Evolutionary conservation across 164 flowering plant genomes (phyloP).

Genomic region (Nymphaea colorata): DNA sequence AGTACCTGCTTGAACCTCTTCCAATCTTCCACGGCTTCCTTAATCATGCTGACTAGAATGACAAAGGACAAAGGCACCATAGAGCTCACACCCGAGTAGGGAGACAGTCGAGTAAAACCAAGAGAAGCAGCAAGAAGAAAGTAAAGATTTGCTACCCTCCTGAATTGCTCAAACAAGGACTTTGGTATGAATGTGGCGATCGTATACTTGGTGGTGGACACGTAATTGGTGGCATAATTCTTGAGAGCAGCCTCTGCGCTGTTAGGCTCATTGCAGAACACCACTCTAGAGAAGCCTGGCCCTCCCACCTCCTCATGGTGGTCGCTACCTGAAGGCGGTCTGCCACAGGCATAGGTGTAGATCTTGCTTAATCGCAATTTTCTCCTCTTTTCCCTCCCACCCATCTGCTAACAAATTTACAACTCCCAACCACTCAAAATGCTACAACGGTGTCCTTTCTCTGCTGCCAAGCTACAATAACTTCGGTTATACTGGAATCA

Average conservation of each 20-base stretch:
- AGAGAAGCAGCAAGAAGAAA: constrained; percentile 48
- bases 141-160: constrained; percentile 71
- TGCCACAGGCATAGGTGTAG: constrained; percentile 42
- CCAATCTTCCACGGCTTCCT: constrained; percentile 78
- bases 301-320: constrained; percentile 63
- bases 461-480: background rate
- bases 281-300: constrained; percentile 70
- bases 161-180: constrained; percentile 76
- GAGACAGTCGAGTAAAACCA: constrained; percentile 61
- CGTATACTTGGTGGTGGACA: constrained; percentile 67
- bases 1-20: constrained; percentile 56
- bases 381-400: constrained; percentile 25
- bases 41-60: constrained; percentile 63
- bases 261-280: constrained; percentile 55
- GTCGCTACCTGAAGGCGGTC: constrained; percentile 25
- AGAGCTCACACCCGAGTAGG: constrained; percentile 48
- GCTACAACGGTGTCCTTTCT: background rate
- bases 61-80: constrained; percentile 57
- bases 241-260: constrained; percentile 26
- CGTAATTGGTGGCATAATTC: constrained; percentile 38
- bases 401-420: constrained; percentile 14
- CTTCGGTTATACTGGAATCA: background rate
- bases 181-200: constrained; percentile 62
- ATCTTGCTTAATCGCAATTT: constrained; percentile 47
- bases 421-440: background rate